Evolutionary conservation across 208 protist genomes (phyloP).

Genomic region (Crithidia brevicula): DNA sequence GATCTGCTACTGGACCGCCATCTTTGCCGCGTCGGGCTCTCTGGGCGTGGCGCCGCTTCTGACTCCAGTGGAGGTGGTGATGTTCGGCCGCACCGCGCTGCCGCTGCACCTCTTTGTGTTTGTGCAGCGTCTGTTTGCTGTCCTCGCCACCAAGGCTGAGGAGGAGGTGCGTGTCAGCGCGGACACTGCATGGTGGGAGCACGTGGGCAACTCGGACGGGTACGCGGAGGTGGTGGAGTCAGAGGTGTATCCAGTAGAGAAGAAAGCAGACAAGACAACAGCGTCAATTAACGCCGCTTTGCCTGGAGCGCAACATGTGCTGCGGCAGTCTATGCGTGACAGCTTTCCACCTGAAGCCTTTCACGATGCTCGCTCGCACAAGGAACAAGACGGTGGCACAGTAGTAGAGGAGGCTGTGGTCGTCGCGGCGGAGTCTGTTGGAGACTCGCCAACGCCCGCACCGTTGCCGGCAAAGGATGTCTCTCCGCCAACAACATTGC

Average conservation of each 20-base stretch:
- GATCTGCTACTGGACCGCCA: slow-evolving; percentile 33
- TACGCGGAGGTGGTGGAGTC: slow-evolving; percentile 8
- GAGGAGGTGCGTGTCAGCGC: slow-evolving; percentile 42
- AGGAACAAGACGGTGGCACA: not conserved
- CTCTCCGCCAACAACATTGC: too few species aligned
- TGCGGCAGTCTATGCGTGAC: slow-evolving; percentile 27
- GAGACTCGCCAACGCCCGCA: too few species aligned
- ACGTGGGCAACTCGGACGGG: slow-evolving; percentile 8
- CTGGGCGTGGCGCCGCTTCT: slow-evolving; percentile 55
- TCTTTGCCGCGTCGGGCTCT: slow-evolving; percentile 21
- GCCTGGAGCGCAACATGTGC: slow-evolving; percentile 15
- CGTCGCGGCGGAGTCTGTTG: too few species aligned
- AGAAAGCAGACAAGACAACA: not conserved
- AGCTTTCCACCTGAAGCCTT: slow-evolving; percentile 7
- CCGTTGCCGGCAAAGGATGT: too few species aligned
- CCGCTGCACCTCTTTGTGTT: slow-evolving; percentile 75
- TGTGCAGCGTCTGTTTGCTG: slow-evolving; percentile 68
- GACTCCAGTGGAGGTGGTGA: slow-evolving; percentile 54
- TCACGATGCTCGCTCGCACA: not conserved
- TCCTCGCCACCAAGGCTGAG: slow-evolving; percentile 75
- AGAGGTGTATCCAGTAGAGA: not conserved
- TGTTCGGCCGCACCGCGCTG: slow-evolving; percentile 49
- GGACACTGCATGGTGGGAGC: slow-evolving; percentile 39
- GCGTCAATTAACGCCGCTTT: not conserved
- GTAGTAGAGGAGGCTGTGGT: not conserved